Evolutionary conservation across 108 stramenopile species (phyloP), one percentile per base, ranked within the genome.

Genomic region (Asterionellopsis glacialis): DNA sequence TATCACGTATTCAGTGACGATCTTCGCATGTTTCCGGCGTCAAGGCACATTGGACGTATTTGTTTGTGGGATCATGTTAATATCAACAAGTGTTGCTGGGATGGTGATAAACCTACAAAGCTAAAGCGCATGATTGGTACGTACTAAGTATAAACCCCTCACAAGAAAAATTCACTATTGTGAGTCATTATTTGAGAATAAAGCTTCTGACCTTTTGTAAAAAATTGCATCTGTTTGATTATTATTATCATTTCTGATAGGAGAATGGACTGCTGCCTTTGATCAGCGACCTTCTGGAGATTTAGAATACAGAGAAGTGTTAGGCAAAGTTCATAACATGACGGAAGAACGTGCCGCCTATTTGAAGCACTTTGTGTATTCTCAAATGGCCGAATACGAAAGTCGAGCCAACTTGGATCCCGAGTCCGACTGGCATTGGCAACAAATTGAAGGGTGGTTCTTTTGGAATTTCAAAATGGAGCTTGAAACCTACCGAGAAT

Each of bases 361-460:
- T 53, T 41, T 88, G 61, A 49, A 62, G 40, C 68, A 82, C 64
- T 88, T 80, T 70, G 79, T 76, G 0, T 45, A 82, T 55, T 81
- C 81, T 0, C 87, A 84, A 63, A 82, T 88, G 82, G 76, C 84
- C 11, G 61, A 74, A 11, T 84, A 79, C 47, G 86, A 84, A 71
- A 64, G 61, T 4, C 58, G 64, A 51, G 33, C 33, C 33, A 33
- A 33, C 33, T 7, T 33, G 5, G 33, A 33, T 33, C 33, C 33
- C 33, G 33, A 33, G 7, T 33, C 33, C 2, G 33, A 33, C 2
- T 33, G 33, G 33, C 33, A 33, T 7, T 33, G 33, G 33, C 33
- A 33, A 33, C 33, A 33, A 33, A 33, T 33, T 7, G 33, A 33
- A 33, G 87, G 78, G 13, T 88, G 87, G 87, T 88, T 88, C 57